Evolutionary conservation across 495 filamentous ascomycete species (phyloP).

Genomic region (Immersiella caudata): DNA sequence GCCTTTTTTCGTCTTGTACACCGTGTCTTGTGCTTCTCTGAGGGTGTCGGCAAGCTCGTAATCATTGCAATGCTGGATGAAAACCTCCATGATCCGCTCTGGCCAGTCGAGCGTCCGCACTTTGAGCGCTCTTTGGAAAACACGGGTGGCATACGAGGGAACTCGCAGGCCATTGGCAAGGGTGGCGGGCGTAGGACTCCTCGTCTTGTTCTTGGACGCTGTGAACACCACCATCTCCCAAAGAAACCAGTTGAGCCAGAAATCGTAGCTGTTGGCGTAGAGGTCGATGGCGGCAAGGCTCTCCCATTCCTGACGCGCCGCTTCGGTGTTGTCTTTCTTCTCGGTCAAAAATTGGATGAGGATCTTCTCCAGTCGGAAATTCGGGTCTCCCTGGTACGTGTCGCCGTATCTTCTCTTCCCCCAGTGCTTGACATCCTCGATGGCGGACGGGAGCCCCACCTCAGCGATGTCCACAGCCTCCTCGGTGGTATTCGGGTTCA

Average conservation of each 20-base stretch:
- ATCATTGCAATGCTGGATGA: slow-evolving; percentile 81
- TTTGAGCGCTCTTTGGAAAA: slow-evolving; percentile 73
- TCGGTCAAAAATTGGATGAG: slow-evolving; percentile 88
- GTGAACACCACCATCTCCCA: slow-evolving; percentile 77
- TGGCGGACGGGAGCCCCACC: slow-evolving; percentile 79
- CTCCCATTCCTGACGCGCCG: slow-evolving; percentile 73
- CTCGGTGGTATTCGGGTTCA: slow-evolving; percentile 73
- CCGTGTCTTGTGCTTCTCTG: slow-evolving; percentile 67
- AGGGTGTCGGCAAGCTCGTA: slow-evolving; percentile 77
- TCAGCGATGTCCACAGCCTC: slow-evolving; percentile 91
- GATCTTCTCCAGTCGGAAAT: slow-evolving; percentile 85
- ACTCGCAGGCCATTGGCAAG: slow-evolving; percentile 39
- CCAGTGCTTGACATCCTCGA: slow-evolving; percentile 78
- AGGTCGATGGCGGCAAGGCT: slow-evolving; percentile 59
- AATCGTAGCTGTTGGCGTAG: slow-evolving; percentile 78
- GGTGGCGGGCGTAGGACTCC: slow-evolving; percentile 49
- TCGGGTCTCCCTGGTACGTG: slow-evolving; percentile 76
- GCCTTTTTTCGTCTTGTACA: slow-evolving; percentile 63
- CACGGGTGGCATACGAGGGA: slow-evolving; percentile 68
- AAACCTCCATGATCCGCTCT: slow-evolving; percentile 82
- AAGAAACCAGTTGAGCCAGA: slow-evolving; percentile 87
- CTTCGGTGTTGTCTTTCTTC: slow-evolving; percentile 63
- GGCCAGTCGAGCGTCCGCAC: slow-evolving; percentile 82
- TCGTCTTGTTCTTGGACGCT: slow-evolving; percentile 42
- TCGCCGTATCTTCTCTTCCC: slow-evolving; percentile 76